Base-by-base conservation (phyloP, 225 moss, liverwort and hornwort species). In the Bryoerythrophyllum caledonicum region DNA sequence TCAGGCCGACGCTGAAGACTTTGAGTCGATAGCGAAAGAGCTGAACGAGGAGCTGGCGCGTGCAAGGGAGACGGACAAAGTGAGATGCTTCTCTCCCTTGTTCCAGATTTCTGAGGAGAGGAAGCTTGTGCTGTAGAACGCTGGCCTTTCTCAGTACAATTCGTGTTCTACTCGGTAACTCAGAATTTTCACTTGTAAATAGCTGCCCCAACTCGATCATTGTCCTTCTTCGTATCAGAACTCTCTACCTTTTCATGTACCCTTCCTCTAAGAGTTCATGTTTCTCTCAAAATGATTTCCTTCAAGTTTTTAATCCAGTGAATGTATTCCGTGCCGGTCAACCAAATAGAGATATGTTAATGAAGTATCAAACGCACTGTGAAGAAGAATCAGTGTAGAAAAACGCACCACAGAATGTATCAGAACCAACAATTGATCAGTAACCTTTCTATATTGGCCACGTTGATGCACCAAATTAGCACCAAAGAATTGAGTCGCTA, bases 61-160 rank as follows among this genome's bases (percentile, higher is more conserved):
- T 7, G 82, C 74, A 52, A 70, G 82, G 43, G 70, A 82, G 82
- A 78, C 58, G 65, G 82, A 74, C n/a, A 74, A 74, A 69, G 74
- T 63, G 15, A 70, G 69, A 52, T 78, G 52, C 41, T 82, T 65
- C 30, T 48, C 70, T 74, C 70, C 59, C 13, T 70, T 82, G 4
- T 78, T 82, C 65, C 74, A 65, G 54, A 55, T 70, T 26, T 70
- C 65, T 34, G 74, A 78, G 32, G 67, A 77, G 30, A 56, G 62
- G 23, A 72, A 67, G 43, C 67, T 60, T 61, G 72, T 67, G 53
- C 67, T 62, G 55, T 79, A 68, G 62, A 68, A 60, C 44, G 53
- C 23, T 46, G 66, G n/a, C n/a, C n/a, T n/a, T 32, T 32, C 32
- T 32, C 32, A 32, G 32, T n/a, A 27, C 6, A 53, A 54, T 63